phyloP scores from a whole-genome alignment of 1,139 yeast genomes.

The Tardiomyces blankii region DNA sequence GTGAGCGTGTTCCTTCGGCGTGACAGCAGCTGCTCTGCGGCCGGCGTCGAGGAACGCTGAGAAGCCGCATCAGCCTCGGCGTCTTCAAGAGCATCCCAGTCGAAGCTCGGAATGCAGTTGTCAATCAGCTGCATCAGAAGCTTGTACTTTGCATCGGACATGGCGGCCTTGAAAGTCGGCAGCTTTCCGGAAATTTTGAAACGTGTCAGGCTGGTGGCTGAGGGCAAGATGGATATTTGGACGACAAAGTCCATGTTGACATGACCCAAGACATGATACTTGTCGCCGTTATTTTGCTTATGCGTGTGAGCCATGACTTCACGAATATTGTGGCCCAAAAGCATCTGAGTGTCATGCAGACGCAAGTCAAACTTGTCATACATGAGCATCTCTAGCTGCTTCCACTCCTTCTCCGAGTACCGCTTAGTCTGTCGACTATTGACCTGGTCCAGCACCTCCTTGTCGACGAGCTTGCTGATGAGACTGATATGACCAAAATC shows the following conservation, averaged over 20 bases:
- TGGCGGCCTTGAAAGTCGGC: conserved; percentile 58
- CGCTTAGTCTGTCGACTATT: conserved; percentile 51
- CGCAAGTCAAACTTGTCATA: conserved; percentile 76
- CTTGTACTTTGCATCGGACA: conserved; percentile 86
- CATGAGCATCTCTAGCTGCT: conserved; percentile 63
- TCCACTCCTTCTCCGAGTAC: conserved; percentile 67
- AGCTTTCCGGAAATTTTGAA: conserved; percentile 69
- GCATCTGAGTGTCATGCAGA: conserved; percentile 77
- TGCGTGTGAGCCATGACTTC: conserved; percentile 65
- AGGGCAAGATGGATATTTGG: conserved; percentile 78
- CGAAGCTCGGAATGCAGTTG: conserved; percentile 55
- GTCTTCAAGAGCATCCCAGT: conserved; percentile 13
- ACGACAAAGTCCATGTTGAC: conserved; percentile 61
- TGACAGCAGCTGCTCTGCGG: background rate
- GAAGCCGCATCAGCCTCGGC: conserved; percentile 15
- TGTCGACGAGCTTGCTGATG: conserved; percentile 68
- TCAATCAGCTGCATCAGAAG: conserved; percentile 71
- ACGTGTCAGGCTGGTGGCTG: conserved; percentile 61
- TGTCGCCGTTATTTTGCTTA: conserved; percentile 40
- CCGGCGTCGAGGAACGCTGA: background rate
- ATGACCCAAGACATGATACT: conserved; percentile 13
- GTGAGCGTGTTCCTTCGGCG: background rate
- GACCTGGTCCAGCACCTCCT: conserved; percentile 56
- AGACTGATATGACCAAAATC: conserved; percentile 96
- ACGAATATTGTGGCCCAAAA: conserved; percentile 74